A percentile compares a stretch with the other conserved stretches of the same genome.
Conservation (phyloP, 169 alveolate genomes). For the Plasmodium fragile region DNA sequence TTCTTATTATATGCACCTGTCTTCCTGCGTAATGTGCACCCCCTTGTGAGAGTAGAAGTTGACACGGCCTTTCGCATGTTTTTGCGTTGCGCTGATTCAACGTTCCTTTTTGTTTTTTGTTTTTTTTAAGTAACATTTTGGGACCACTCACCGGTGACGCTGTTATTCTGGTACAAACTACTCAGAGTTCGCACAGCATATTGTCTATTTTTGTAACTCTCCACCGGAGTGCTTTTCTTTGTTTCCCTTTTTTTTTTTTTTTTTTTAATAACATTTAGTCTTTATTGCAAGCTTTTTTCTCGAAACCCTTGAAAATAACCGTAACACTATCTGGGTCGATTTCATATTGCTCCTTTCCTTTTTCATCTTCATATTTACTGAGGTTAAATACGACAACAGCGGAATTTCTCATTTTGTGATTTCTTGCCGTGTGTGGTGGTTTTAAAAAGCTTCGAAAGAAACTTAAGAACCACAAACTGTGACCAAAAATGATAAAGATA, state of each 20-base stretch:
- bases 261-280: neutral
- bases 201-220: neutral
- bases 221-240: neutral
- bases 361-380: neutral
- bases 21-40: neutral
- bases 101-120: neutral
- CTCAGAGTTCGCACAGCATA: neutral
- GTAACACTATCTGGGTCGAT: conserved; percentile 15
- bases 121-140: neutral
- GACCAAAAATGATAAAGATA: conserved; percentile 67
- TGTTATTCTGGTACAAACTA: neutral
- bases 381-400: conserved; percentile 45
- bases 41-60: neutral
- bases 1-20: neutral
- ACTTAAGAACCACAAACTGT: conserved; percentile 42
- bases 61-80: neutral
- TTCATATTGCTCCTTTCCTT: conserved; percentile 18
- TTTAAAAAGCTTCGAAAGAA: conserved; percentile 28
- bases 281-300: neutral
- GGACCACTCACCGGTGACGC: neutral
- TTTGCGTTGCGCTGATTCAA: neutral
- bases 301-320: conserved; percentile 43
- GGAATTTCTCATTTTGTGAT: conserved; percentile 41
- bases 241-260: neutral
- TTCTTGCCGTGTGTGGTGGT: conserved; percentile 47